These are phyloP conservation scores for Penicillium coprophilum DNA, from an alignment of 495 filamentous ascomycete genomes.

Conservation along the genomic window DNA sequence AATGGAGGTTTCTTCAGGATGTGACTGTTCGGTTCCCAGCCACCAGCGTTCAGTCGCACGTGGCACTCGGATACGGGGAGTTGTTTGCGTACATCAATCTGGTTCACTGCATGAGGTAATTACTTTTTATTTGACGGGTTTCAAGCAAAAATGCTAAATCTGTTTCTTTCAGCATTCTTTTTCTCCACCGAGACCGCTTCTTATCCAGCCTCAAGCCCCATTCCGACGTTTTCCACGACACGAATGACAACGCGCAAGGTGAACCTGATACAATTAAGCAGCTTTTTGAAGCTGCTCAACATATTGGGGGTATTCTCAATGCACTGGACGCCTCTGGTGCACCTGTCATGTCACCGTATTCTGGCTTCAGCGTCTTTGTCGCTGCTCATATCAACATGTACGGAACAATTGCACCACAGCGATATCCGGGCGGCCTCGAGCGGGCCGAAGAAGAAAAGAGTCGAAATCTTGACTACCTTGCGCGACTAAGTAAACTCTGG, in stretches of 20 bases:
- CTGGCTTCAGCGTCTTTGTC: conserved; percentile 48
- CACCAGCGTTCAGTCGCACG: conserved; percentile 43
- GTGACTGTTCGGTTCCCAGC: conserved; percentile 39
- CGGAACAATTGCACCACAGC: conserved; percentile 38
- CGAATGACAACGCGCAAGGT: conserved; percentile 19
- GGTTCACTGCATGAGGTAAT: conserved; percentile 47
- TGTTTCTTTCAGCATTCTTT: conserved; percentile 30
- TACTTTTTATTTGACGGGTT: background rate
- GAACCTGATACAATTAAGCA: conserved; percentile 32
- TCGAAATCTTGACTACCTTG: conserved; percentile 39
- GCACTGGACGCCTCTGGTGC: conserved; percentile 39
- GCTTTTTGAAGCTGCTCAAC: conserved; percentile 41
- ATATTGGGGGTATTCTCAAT: conserved; percentile 37
- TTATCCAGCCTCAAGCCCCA: conserved; percentile 35
- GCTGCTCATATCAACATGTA: conserved; percentile 50
- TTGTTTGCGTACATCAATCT: conserved; percentile 48
- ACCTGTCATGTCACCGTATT: conserved; percentile 45
- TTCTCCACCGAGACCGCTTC: conserved; percentile 44
- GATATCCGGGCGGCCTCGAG: conserved; percentile 40
- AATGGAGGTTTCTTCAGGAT: conserved; percentile 45
- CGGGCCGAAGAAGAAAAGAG: conserved; percentile 41
- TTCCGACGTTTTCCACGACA: conserved; percentile 28
- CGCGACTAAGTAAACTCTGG: conserved; percentile 41
- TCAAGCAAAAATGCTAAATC: background rate
- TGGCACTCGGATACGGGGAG: conserved; percentile 44